Evolutionary conservation across 768 basidiomycete genomes (phyloP).

Genomic region (Pholiota conissans): DNA sequence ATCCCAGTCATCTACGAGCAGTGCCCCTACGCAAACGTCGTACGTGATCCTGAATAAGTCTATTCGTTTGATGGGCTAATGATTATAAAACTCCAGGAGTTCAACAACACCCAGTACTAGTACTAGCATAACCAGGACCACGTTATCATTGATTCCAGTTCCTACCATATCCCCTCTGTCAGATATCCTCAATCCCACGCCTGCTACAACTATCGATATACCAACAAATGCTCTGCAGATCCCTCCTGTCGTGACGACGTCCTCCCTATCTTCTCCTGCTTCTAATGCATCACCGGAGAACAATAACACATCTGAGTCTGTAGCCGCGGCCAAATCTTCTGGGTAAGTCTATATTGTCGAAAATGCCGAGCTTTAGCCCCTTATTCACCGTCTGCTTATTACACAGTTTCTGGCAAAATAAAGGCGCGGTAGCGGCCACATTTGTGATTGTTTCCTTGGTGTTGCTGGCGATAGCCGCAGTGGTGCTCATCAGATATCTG

Average conservation of each 20-base stretch:
- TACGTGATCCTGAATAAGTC: constrained; percentile 1
- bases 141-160: constrained; percentile 7
- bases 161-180: not conserved
- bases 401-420: constrained; percentile 37
- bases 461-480: constrained; percentile 22
- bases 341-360: constrained; percentile 14
- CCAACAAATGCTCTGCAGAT: not conserved
- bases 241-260: not conserved
- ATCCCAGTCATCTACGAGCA: not conserved
- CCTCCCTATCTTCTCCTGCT: not conserved
- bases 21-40: not conserved
- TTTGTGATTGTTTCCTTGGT: constrained; percentile 32
- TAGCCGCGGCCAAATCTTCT: constrained; percentile 13
- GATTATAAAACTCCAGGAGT: not conserved
- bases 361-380: not conserved
- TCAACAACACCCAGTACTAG: not conserved
- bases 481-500: constrained; percentile 21
- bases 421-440: constrained; percentile 35
- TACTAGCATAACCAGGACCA: not conserved
- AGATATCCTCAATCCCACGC: not conserved
- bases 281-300: not conserved
- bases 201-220: not conserved
- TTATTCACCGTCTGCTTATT: constrained; percentile 6
- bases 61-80: not conserved
- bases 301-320: not conserved